A percentile compares a stretch with the other conserved stretches of the same genome.
Evolutionary conservation across 768 basidiomycete genomes (phyloP).

Genomic region (Polyporus arcularius): DNA sequence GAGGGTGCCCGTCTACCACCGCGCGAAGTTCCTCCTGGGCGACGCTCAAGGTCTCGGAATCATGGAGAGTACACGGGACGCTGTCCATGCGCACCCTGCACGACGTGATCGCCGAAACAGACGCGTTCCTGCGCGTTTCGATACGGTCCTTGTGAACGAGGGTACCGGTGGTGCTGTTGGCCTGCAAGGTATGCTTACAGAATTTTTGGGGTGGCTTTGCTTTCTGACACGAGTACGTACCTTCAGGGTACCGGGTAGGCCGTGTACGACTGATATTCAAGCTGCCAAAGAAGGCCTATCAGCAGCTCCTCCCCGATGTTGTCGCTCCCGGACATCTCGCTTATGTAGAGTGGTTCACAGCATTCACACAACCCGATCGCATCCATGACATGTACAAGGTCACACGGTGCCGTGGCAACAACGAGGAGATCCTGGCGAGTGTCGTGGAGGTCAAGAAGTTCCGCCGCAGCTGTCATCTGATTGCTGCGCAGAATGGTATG

Average conservation of each 20-base stretch:
- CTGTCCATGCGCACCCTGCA: conserved; percentile 7
- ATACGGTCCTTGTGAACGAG: conserved; percentile 11
- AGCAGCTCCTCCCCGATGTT: conserved; percentile 4
- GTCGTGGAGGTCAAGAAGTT: conserved; percentile 1
- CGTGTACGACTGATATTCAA: conserved; percentile 31
- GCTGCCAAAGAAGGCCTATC: conserved; percentile 10
- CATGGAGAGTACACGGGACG: neutral
- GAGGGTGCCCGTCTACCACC: conserved; percentile 8
- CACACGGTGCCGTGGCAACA: neutral
- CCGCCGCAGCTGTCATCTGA: conserved; percentile 2
- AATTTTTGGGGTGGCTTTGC: neutral
- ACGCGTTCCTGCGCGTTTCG: conserved; percentile 1
- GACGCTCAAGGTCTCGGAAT: conserved; percentile 1
- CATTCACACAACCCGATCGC: conserved; percentile 23
- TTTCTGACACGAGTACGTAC: neutral
- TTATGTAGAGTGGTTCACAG: conserved; percentile 34
- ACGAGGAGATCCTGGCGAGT: neutral
- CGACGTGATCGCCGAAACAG: neutral
- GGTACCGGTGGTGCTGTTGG: neutral
- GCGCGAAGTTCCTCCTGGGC: conserved; percentile 7
- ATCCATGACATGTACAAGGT: conserved; percentile 30
- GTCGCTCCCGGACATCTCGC: conserved; percentile 23
- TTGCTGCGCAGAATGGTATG: conserved; percentile 11
- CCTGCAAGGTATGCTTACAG: neutral
- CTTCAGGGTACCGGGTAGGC: conserved; percentile 31